Percentiles rank a stretch among this genome's conserved stretches.
Evolutionary conservation across 352 stramenopile species (phyloP).

Genomic region (Globisporangium lucens): DNA sequence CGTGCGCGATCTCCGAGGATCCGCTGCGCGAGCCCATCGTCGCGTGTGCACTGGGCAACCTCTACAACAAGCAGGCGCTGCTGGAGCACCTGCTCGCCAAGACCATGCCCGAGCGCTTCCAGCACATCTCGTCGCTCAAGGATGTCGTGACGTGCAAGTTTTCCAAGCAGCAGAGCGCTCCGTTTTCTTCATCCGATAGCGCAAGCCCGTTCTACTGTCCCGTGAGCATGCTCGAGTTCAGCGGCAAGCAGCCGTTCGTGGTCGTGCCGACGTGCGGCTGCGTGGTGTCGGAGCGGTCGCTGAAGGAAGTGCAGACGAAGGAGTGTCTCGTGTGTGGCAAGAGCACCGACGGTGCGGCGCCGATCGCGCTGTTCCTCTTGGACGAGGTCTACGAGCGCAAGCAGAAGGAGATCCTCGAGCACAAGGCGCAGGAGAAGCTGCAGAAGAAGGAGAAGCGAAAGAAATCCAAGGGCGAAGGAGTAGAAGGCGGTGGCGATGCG

Average conservation of each 20-base stretch:
- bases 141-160: constrained; percentile 82
- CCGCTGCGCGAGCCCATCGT: constrained; percentile 83
- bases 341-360: constrained; percentile 42
- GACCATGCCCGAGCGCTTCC: constrained; percentile 66
- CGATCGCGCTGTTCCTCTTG: constrained; percentile 55
- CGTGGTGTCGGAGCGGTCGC: constrained; percentile 84
- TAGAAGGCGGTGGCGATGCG: background rate
- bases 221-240: constrained; percentile 87
- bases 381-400: constrained; percentile 56
- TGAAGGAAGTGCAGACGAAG: constrained; percentile 76
- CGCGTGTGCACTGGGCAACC: constrained; percentile 84
- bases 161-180: constrained; percentile 11
- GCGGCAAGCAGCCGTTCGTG: constrained; percentile 84
- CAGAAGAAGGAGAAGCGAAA: constrained; percentile 54
- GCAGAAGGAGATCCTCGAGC: constrained; percentile 41
- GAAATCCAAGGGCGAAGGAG: constrained; percentile 20
- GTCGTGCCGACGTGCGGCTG: constrained; percentile 80
- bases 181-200: background rate
- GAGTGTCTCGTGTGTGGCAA: constrained; percentile 73
- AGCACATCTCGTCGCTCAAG: constrained; percentile 84
- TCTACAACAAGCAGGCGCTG: constrained; percentile 92
- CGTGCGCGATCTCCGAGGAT: constrained; percentile 84
- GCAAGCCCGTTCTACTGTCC: constrained; percentile 51
- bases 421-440: constrained; percentile 47
- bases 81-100: constrained; percentile 81